Evolutionary conservation across 208 protist species (phyloP).

Genomic region (Leishmania tarentolae): DNA sequence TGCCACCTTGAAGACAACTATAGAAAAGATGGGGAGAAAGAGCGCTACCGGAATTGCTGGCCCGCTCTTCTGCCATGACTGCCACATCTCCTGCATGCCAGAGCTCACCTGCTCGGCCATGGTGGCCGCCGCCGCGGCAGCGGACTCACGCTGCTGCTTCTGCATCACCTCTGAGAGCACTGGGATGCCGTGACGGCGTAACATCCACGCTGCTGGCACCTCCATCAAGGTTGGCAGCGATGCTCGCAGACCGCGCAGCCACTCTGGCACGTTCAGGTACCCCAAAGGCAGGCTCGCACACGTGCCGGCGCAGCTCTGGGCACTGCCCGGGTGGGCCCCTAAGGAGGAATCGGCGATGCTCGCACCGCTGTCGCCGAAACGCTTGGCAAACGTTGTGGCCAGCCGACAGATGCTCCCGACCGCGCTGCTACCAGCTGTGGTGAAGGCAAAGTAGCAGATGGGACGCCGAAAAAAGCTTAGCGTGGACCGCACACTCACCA

Average conservation of each 20-base stretch:
- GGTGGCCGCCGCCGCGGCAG: conserved; percentile 12
- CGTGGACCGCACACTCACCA: conserved; percentile 30
- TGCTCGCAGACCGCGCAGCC: conserved; percentile 63
- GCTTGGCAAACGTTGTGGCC: conserved; percentile 10
- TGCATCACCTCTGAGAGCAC: conserved; percentile 65
- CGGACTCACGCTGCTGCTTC: conserved; percentile 18
- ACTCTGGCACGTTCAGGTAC: conserved; percentile 57
- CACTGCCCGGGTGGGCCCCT: neutral
- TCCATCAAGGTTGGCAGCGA: conserved; percentile 67
- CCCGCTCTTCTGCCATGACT: conserved; percentile 45
- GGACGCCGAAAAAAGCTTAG: conserved; percentile 62
- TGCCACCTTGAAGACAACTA: conserved; percentile 44
- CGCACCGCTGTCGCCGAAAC: conserved; percentile 9
- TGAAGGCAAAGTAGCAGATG: conserved; percentile 61
- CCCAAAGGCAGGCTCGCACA: conserved; percentile 32
- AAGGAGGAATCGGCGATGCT: neutral
- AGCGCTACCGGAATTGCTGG: conserved; percentile 65
- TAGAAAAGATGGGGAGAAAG: conserved; percentile 76
- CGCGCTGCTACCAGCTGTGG: conserved; percentile 47
- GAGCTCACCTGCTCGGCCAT: conserved; percentile 15
- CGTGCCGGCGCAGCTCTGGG: neutral
- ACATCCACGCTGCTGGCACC: conserved; percentile 42
- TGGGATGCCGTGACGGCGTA: conserved; percentile 56
- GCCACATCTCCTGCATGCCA: conserved; percentile 32
- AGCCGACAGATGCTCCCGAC: conserved; percentile 48